Conservation (phyloP, 352 stramenopile species). For the Peronospora belbahrii region DNA sequence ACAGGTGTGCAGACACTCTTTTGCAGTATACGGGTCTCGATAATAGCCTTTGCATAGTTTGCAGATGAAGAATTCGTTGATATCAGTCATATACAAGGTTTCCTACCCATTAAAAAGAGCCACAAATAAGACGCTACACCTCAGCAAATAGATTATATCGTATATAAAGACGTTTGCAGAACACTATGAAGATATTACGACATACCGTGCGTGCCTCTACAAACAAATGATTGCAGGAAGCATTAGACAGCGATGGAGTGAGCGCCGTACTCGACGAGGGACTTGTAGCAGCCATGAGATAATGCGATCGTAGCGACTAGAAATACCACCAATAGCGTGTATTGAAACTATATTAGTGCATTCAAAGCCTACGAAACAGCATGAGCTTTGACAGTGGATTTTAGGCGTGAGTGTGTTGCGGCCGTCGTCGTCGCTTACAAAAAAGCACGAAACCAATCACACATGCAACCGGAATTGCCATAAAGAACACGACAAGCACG, state of each 20-base stretch:
- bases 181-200: too few relatives aligned
- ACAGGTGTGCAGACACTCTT: constrained; percentile 80
- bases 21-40: constrained; percentile 58
- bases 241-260: constrained; percentile 15
- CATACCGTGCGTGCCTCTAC: constrained; percentile 34
- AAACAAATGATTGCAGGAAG: constrained; percentile 25
- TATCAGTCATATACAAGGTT: constrained; percentile 34
- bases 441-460: constrained; percentile 22
- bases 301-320: too few relatives aligned
- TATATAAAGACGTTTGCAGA: too few relatives aligned
- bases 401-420: constrained; percentile 7
- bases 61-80: constrained; percentile 59
- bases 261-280: not conserved
- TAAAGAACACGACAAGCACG: constrained; percentile 17
- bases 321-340: too few relatives aligned
- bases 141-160: too few relatives aligned
- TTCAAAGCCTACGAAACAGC: not conserved
- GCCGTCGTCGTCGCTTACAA: constrained; percentile 3
- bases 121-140: constrained; percentile 14
- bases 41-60: constrained; percentile 64
- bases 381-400: not conserved
- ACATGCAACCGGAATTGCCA: constrained; percentile 16
- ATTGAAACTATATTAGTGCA: not conserved
- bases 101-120: constrained; percentile 22
- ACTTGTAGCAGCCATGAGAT: too few relatives aligned